Evolutionary conservation across 202 grass and related monocot species (phyloP), one percentile per base, ranked within the genome.

Genomic region (Elaeis oleifera): DNA sequence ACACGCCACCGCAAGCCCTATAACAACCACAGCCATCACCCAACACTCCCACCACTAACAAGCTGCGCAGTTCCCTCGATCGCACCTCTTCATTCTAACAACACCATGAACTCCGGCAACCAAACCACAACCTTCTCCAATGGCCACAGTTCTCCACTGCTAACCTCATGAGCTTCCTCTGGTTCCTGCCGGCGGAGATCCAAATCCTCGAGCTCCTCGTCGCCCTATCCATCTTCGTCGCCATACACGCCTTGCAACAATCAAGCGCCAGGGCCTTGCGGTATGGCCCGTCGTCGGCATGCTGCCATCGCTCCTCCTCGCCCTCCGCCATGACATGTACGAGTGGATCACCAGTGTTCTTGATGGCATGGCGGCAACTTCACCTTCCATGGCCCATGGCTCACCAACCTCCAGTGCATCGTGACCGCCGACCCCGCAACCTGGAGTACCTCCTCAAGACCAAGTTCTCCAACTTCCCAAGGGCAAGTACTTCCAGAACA

Each of bases 361-460:
- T 22, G 58, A 56, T 16, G 44, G 70, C 2, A 84, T 80, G 19
- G 88, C 44, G 92, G 92, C 68, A 97, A 88, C 3, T 97, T 97
- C 78, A 79, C 79, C 4, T 97, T 97, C 73, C 78, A 69, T 0
- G 92, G 92, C 0, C 92, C 92, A 0, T 86, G 82, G 84, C 59
- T 97, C 70, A 97, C 82, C 29, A 91, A 79, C 78, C 80, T 97
- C 8, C 92, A 97, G 44, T 92, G 88, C 72, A 81, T 97, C 5
- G 77, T 97, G 16, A 97, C 92, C 23, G 71, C 92, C 4, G 92
- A 97, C 54, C 94, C 5, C 83, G 94, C 17, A 97, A 97, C 84
- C 80, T 97, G 16, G 88, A 97, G 79, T 84, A 89, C 76, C 82
- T 97, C 18, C 85, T 97, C 77, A 97, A 97, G 94, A 86, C 88